Evolutionary conservation across 78 protist species (phyloP).

Genomic region (Bigelowiella natans): DNA sequence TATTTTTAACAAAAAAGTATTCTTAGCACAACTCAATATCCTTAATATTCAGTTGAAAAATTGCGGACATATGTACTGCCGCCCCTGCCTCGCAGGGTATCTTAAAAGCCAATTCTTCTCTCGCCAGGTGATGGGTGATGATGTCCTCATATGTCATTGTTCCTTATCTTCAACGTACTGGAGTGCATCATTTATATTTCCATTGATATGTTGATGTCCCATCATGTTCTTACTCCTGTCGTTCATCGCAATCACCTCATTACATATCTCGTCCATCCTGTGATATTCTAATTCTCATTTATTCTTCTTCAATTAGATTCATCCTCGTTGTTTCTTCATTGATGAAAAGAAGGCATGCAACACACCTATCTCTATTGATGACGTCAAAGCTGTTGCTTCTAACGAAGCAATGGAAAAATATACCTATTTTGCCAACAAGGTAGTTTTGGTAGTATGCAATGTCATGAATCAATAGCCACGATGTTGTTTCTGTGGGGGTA

Average conservation of each 20-base stretch:
- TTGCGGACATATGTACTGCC: background rate
- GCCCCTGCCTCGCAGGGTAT: background rate
- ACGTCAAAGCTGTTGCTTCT: background rate
- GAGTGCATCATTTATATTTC: too few species aligned
- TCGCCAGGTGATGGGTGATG: too few species aligned
- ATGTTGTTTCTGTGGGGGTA: too few species aligned
- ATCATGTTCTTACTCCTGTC: too few species aligned
- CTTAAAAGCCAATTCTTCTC: background rate
- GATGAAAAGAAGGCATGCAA: background rate
- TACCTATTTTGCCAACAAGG: background rate
- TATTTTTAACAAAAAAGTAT: background rate
- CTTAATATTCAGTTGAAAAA: background rate
- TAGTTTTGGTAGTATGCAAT: too few species aligned
- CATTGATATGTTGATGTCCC: too few species aligned
- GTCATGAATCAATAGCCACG: too few species aligned
- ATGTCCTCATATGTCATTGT: background rate
- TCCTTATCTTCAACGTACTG: background rate
- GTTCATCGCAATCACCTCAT: too few species aligned
- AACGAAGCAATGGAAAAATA: background rate
- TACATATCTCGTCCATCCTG: too few species aligned
- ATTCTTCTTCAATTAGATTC: background rate
- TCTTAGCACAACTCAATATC: background rate
- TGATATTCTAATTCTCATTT: background rate
- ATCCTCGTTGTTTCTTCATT: background rate
- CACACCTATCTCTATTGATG: background rate